phyloP scores from a whole-genome alignment of 148 eudicot genomes.

The Vaccinium macrocarpon region DNA sequence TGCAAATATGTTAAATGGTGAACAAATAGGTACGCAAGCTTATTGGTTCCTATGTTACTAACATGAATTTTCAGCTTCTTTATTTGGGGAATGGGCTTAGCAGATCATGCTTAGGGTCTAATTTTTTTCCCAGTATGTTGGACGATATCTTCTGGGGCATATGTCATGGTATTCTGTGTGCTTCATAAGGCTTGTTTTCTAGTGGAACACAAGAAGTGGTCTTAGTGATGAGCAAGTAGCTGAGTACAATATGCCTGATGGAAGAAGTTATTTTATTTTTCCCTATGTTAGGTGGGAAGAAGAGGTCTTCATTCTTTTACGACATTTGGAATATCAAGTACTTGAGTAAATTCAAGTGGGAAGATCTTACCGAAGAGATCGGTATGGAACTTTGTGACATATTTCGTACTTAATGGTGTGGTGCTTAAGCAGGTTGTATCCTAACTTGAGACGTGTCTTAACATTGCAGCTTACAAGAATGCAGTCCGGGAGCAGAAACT shows the following conservation, averaged over 20 bases:
- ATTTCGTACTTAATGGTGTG: neutral
- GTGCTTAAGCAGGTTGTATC: conserved; percentile 3
- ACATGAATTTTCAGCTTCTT: neutral
- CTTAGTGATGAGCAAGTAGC: neutral
- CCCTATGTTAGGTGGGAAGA: conserved; percentile 69
- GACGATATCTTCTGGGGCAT: neutral
- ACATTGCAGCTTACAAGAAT: conserved; percentile 53
- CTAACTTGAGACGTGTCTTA: conserved; percentile 16
- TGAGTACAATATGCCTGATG: neutral
- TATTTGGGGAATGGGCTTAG: neutral
- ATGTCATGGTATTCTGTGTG: neutral
- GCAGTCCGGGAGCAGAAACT: conserved; percentile 77
- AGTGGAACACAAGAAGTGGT: neutral
- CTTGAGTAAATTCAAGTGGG: conserved; percentile 96
- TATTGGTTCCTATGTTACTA: neutral
- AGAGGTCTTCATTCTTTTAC: conserved; percentile 72
- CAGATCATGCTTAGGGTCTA: neutral
- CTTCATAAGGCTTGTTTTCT: neutral
- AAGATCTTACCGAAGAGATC: conserved; percentile 79
- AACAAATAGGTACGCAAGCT: conserved; percentile 64
- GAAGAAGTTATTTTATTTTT: conserved; percentile 3
- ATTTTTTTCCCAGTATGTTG: neutral
- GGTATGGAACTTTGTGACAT: conserved; percentile 38
- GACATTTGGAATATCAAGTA: conserved; percentile 93
- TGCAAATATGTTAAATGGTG: conserved; percentile 75